Percentiles rank a stretch among this genome's conserved stretches.
Evolutionary conservation across 306 rosid genomes (phyloP).

Genomic region (Quillaja saponaria): DNA sequence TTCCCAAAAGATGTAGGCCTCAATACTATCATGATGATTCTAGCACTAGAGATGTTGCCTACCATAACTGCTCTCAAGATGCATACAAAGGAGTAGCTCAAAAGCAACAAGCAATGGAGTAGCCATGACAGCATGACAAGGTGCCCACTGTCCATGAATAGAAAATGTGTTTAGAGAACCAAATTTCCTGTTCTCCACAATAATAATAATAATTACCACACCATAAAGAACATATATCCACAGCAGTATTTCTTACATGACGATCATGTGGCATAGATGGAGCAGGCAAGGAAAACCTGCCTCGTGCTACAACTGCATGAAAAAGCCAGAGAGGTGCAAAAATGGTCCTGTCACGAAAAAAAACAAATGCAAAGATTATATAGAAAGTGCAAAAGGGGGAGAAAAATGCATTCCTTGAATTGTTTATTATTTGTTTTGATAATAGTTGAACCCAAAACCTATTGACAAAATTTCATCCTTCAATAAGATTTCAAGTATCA

Average conservation of each 20-base stretch:
- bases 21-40: conserved; percentile 13
- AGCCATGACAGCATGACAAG: conserved; percentile 81
- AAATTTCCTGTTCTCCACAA: conserved; percentile 16
- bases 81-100: conserved; percentile 84
- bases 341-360: conserved; percentile 59
- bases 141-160: conserved; percentile 84
- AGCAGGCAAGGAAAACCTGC: conserved; percentile 93
- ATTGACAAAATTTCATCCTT: conserved; percentile 15
- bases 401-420: no score
- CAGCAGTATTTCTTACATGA: conserved; percentile 51
- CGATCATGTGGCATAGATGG: conserved; percentile 83
- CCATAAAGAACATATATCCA: conserved; percentile 22
- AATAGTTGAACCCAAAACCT: conserved; percentile 2
- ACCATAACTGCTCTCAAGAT: conserved; percentile 70
- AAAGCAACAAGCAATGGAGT: conserved; percentile 86
- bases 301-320: conserved; percentile 74
- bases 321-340: conserved; percentile 80
- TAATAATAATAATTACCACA: not conserved
- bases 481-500: conserved; percentile 1
- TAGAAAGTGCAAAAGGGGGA: no score
- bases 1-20: conserved; percentile 2
- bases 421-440: not conserved
- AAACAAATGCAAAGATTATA: not conserved
- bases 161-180: conserved; percentile 20
- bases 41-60: conserved; percentile 30